Percentiles rank a stretch among this genome's conserved stretches.
Conservation (phyloP, 2,329 filamentous ascomycete species). For the Colletotrichum coccodes region DNA sequence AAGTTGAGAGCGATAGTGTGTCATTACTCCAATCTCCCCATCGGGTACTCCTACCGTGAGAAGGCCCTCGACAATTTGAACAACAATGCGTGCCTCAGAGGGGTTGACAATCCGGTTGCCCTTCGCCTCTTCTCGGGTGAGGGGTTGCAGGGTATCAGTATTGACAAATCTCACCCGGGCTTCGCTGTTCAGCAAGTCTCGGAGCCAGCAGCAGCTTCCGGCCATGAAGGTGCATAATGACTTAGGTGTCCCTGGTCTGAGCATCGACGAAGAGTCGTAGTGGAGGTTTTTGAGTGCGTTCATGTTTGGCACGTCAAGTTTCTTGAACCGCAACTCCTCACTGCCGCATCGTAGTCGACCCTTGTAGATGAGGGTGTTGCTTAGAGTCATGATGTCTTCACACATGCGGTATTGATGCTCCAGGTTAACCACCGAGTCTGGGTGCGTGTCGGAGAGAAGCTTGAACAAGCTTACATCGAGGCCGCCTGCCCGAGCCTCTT, state of each 20-base stretch:
- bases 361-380: slow-evolving; percentile 93
- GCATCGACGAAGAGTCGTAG: slow-evolving; percentile 60
- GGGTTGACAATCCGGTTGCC: slow-evolving; percentile 91
- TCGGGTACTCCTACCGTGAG: slow-evolving; percentile 80
- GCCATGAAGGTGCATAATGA: slow-evolving; percentile 66
- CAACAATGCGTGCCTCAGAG: slow-evolving; percentile 80
- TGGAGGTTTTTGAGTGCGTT: slow-evolving; percentile 69
- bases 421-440: slow-evolving; percentile 87
- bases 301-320: slow-evolving; percentile 75
- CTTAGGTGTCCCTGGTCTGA: slow-evolving; percentile 50
- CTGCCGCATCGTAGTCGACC: slow-evolving; percentile 91
- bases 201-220: slow-evolving; percentile 77
- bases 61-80: slow-evolving; percentile 83
- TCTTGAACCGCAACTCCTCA: slow-evolving; percentile 74
- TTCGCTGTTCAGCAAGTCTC: slow-evolving; percentile 73
- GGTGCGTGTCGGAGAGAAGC: slow-evolving; percentile 87
- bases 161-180: slow-evolving; percentile 88
- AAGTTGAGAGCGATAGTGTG: slow-evolving; percentile 94
- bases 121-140: slow-evolving; percentile 76
- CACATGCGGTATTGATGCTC: slow-evolving; percentile 99
- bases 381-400: slow-evolving; percentile 93
- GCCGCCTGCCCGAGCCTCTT: slow-evolving; percentile 84
- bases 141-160: slow-evolving; percentile 78
- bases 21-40: slow-evolving; percentile 90
- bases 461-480: slow-evolving; percentile 96